These are phyloP conservation scores for Penicillium ucsense DNA, from an alignment of 495 filamentous ascomycete species.

Conservation along the genomic window DNA sequence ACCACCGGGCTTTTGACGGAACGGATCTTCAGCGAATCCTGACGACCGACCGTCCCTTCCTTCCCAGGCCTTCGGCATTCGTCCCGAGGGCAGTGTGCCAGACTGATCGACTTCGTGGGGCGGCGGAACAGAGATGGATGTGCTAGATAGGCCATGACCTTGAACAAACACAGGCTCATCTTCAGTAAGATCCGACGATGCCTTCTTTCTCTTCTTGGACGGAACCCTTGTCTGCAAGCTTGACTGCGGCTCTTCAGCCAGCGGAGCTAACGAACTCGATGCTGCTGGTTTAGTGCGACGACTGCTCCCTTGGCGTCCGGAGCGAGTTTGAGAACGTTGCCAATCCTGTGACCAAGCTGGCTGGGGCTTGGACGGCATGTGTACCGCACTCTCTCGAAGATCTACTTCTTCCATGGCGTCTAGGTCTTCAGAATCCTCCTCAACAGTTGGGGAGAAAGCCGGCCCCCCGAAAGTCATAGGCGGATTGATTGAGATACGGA, in stretches of 20 bases:
- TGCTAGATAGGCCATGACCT: constrained; percentile 12
- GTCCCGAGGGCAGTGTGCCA: constrained; percentile 28
- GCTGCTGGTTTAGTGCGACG: constrained; percentile 13
- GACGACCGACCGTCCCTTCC: constrained; percentile 16
- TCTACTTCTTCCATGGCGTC: constrained; percentile 22
- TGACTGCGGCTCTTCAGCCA: constrained; percentile 14
- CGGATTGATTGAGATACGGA: constrained; percentile 40
- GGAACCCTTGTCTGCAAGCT: constrained; percentile 8
- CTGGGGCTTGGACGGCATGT: constrained; percentile 3
- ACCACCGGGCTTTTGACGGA: constrained; percentile 23
- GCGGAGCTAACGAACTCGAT: constrained; percentile 13
- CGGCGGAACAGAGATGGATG: constrained; percentile 20
- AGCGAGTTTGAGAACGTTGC: constrained; percentile 12
- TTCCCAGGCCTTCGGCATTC: constrained; percentile 20
- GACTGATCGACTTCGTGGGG: constrained; percentile 13
- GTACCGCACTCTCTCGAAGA: constrained; percentile 17
- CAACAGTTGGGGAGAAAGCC: constrained; percentile 27
- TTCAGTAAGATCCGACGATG: constrained; percentile 5
- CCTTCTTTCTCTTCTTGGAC: constrained; percentile 18
- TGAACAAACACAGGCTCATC: constrained; percentile 1
- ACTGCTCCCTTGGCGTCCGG: constrained; percentile 15
- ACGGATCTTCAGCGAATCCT: constrained; percentile 12
- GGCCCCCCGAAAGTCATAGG: constrained; percentile 28
- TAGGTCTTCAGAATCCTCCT: constrained; percentile 30
- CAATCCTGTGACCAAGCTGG: constrained; percentile 9